Conservation (phyloP, 352 stramenopile species). For the Globisporangium spiculum region DNA sequence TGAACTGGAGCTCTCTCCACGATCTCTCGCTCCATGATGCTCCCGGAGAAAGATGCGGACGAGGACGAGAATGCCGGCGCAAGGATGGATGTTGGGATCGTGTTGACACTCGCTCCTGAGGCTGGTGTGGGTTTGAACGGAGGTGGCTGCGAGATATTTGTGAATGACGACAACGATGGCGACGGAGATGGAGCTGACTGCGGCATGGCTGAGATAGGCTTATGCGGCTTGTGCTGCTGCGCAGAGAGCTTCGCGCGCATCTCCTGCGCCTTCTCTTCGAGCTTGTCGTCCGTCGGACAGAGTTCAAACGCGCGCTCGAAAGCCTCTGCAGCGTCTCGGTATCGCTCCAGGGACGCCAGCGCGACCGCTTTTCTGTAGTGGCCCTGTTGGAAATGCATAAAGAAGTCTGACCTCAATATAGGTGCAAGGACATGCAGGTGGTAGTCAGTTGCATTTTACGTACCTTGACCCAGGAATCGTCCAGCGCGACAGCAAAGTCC, state of each 20-base stretch:
- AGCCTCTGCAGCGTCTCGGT: constrained; percentile 53
- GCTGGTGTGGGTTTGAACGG: not conserved
- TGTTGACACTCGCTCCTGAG: not conserved
- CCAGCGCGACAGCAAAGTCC: constrained; percentile 52
- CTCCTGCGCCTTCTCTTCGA: constrained; percentile 58
- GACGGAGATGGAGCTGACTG: not conserved
- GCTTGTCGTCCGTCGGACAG: constrained; percentile 61
- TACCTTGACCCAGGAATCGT: constrained; percentile 79
- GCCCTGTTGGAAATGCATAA: constrained; percentile 30
- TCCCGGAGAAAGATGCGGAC: constrained; percentile 63
- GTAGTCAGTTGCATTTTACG: not conserved
- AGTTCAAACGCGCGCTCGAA: constrained; percentile 71
- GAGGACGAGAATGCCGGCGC: constrained; percentile 25
- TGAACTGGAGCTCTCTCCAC: constrained; percentile 19
- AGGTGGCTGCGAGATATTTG: constrained; percentile 8
- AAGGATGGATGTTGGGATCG: constrained; percentile 10
- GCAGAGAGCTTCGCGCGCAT: constrained; percentile 42
- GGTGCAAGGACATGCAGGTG: not conserved
- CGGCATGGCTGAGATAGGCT: constrained; percentile 14
- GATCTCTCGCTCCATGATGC: constrained; percentile 64
- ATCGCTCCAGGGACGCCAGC: constrained; percentile 59
- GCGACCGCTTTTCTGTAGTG: constrained; percentile 76
- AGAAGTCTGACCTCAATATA: not conserved
- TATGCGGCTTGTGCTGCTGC: constrained; percentile 6
- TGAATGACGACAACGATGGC: constrained; percentile 13